Conservation (phyloP, 257 asterid genomes). For the Fraxinus anomala region DNA sequence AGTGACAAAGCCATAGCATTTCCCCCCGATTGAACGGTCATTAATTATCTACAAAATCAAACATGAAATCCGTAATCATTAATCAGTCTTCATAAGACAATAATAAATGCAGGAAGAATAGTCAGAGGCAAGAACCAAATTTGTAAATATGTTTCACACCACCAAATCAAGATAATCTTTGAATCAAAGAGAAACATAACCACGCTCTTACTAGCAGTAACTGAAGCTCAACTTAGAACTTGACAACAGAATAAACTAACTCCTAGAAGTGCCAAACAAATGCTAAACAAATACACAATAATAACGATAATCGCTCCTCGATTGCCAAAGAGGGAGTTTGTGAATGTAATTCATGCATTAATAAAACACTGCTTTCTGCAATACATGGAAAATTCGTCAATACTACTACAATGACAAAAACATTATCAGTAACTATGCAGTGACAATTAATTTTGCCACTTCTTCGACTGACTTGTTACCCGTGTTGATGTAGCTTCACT, state of each 20-base stretch:
- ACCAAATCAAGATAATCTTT: constrained; percentile 9
- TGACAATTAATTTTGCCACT: background rate
- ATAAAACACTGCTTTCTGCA: background rate
- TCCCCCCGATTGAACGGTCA: constrained; percentile 71
- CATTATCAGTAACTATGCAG: background rate
- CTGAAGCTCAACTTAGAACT: background rate
- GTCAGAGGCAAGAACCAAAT: constrained; percentile 5
- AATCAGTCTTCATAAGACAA: constrained; percentile 7
- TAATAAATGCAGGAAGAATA: constrained; percentile 7
- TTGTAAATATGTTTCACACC: background rate
- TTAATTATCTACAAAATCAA: constrained; percentile 63
- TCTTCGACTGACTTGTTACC: background rate
- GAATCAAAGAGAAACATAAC: background rate
- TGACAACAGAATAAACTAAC: background rate
- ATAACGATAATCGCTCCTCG: background rate
- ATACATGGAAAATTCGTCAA: background rate
- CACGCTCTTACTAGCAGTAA: background rate
- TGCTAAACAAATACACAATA: background rate
- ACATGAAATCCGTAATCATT: background rate
- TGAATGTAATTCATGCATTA: background rate
- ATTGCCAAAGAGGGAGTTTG: background rate
- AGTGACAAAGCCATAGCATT: constrained; percentile 81
- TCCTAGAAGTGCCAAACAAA: background rate
- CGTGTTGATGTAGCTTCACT: background rate
- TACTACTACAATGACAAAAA: background rate